Conservation (phyloP, 129 eudicot genomes). For the Saussurea involucrata region DNA sequence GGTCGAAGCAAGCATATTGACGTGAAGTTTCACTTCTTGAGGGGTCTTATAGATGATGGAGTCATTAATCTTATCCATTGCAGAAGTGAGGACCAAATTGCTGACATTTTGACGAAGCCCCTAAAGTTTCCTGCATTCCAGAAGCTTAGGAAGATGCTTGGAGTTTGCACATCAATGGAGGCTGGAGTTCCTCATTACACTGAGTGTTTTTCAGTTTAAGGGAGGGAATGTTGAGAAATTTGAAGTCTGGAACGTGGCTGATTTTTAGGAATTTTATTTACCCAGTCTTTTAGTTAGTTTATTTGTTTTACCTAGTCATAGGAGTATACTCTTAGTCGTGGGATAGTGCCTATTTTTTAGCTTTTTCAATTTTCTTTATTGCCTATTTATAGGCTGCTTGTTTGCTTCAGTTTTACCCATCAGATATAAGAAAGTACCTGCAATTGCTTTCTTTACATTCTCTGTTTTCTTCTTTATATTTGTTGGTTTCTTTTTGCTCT, state of each 20-base stretch:
- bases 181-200: neutral
- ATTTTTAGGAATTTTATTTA: neutral
- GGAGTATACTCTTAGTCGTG: neutral
- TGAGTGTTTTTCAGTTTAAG: neutral
- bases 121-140: neutral
- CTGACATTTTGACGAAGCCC: neutral
- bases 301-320: neutral
- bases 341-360: neutral
- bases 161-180: neutral
- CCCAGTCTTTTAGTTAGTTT: neutral
- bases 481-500: too few relatives aligned
- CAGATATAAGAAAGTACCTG: neutral
- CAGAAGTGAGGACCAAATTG: neutral
- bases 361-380: neutral
- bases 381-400: neutral
- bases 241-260: neutral
- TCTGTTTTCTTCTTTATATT: neutral
- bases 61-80: neutral
- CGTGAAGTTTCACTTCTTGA: neutral
- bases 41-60: neutral
- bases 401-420: too few relatives aligned
- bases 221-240: neutral
- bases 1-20: neutral
- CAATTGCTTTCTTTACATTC: neutral
- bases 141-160: neutral